Base-by-base conservation (phyloP, 129 eudicot genomes). In the Sambucus nigra region DNA sequence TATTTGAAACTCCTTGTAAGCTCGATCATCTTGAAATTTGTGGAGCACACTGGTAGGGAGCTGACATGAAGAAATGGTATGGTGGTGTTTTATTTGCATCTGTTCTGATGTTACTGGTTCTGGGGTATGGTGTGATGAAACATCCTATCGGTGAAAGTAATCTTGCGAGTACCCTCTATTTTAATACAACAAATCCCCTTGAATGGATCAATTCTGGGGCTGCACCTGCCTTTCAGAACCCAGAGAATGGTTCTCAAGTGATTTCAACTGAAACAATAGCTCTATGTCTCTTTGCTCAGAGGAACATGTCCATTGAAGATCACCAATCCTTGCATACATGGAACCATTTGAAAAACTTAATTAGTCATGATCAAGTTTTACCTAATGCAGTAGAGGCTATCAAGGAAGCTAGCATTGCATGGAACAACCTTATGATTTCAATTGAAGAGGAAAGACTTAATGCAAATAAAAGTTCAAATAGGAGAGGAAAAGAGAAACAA, bases 31-130 rank as follows among this genome's bases (percentile, higher is more conserved):
- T 49, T 61, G 69, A 60, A 35, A 51, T 59, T 53, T 33, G 14
- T 38, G 57, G 38, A 18, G 47, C 51, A 25, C 31, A 27, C 41
- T 59, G 26, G 38, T 54, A 38, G 59, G 53, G 44, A 64, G 60
- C 55, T 49, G 80, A 73, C 51, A 91, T 91, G 99, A 86, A 86
- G 94, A 91, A 75, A 91, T 85, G 95, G 95, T 91, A 91, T 16
- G 66, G 59, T 49, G 78, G 82, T 70, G 72, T 84, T 42, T 50
- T 88, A 25, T 60, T 76, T 59, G 68, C 72, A 25, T 86, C 98
- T 25, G 32, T 80, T 35, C 58, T 91, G 63, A 85, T 82, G 69
- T 35, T 91, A 53, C 12, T 72, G 52, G 61, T 82, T 39, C 41
- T 82, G 55, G 85, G 95, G 56, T 82, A 79, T 53, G 59, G 59